These are phyloP conservation scores for Sophora flavescens DNA, from an alignment of 306 rosid species.

Conservation along the genomic window DNA sequence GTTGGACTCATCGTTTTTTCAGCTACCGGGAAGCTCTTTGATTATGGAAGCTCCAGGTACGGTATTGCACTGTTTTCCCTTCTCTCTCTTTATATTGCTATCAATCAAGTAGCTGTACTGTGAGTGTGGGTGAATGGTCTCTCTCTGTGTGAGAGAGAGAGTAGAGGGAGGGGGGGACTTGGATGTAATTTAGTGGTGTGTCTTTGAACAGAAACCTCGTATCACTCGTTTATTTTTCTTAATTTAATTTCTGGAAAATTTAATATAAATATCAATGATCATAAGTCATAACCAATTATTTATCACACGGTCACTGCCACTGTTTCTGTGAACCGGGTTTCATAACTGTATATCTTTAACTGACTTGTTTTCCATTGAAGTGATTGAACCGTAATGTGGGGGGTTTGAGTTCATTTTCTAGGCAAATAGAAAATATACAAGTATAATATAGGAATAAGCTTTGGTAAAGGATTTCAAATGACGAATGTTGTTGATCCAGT, in stretches of 20 bases:
- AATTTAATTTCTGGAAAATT: neutral
- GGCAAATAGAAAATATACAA: too few species aligned
- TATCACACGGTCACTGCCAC: too few species aligned
- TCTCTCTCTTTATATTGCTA: neutral
- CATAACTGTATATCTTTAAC: too few species aligned
- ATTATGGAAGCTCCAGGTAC: slow-evolving; percentile 48
- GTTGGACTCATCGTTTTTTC: slow-evolving; percentile 53
- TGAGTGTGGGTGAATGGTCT: neutral
- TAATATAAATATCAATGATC: neutral
- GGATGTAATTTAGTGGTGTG: neutral
- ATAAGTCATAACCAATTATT: too few species aligned
- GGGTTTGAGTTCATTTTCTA: too few species aligned
- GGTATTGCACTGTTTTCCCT: neutral
- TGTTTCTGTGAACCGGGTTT: too few species aligned
- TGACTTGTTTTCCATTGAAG: too few species aligned
- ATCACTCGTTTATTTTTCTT: slow-evolving; percentile 30
- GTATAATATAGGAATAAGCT: too few species aligned
- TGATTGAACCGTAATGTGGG: too few species aligned
- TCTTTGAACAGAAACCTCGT: slow-evolving; percentile 44
- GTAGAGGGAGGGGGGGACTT: neutral
- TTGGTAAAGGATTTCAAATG: too few species aligned
- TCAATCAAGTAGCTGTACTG: neutral
- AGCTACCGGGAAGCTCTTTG: slow-evolving; percentile 47
- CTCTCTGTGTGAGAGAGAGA: slow-evolving; percentile 3
- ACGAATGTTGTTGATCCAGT: too few species aligned